Evolutionary conservation across 2,329 filamentous ascomycete species (phyloP).

Genomic region (Penicillium digitatum): DNA sequence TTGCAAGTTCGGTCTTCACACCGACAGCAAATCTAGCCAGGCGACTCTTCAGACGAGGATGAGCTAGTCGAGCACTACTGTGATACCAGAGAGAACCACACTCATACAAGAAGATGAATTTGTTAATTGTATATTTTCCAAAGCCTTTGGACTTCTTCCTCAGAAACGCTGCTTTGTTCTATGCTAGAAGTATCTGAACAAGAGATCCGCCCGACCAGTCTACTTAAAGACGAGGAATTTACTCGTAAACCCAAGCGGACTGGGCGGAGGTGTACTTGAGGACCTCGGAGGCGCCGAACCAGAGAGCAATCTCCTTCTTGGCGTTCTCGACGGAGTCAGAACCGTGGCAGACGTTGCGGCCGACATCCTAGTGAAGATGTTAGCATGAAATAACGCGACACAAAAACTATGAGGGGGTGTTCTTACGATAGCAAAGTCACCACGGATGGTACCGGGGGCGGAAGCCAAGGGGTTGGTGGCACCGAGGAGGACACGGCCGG

Average conservation of each 20-base stretch:
- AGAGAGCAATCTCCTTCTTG: conserved; percentile 98
- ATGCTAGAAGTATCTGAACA: conserved; percentile 15
- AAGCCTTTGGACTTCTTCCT: conserved; percentile 15
- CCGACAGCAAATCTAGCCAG: conserved; percentile 43
- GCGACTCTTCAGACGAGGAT: conserved; percentile 36
- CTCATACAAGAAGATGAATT: conserved; percentile 15
- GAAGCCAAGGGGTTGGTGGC: conserved; percentile 98
- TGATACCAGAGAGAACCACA: conserved; percentile 1
- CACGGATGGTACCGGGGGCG: conserved; percentile 95
- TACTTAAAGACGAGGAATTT: conserved; percentile 30
- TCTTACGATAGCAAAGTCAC: conserved; percentile 73
- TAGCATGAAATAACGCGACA: conserved; percentile 1
- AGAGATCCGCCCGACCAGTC: conserved; percentile 14
- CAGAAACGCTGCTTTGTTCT: conserved; percentile 14
- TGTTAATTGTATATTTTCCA: conserved; percentile 16
- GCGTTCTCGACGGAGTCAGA: conserved; percentile 98
- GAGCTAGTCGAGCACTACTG: background rate
- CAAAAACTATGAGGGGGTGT: background rate
- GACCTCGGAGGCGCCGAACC: conserved; percentile 90
- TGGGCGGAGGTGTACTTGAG: conserved; percentile 78
- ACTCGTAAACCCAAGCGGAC: conserved; percentile 96
- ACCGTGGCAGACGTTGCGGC: conserved; percentile 99
- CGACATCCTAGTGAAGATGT: conserved; percentile 58
- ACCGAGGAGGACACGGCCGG: conserved; percentile 89
- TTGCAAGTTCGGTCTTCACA: conserved; percentile 64